Evolutionary conservation across 192 early-diverging fungal species (phyloP).

Genomic region (Backusella tuberculispora): DNA sequence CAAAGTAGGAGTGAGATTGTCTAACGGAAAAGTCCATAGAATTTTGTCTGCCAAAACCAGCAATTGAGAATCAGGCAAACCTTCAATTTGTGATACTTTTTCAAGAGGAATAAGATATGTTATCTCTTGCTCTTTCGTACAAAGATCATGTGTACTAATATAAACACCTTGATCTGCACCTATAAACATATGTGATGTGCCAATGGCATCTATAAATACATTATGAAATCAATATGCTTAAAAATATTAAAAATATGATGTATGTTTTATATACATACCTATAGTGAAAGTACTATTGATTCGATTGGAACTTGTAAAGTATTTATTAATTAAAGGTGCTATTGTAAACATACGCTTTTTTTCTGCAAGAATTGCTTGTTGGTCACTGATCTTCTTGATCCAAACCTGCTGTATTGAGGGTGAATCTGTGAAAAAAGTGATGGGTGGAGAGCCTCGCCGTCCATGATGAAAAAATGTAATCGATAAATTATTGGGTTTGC

Average conservation of each 20-base stretch:
- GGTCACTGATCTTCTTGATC: slow-evolving; percentile 76
- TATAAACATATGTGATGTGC: slow-evolving; percentile 54
- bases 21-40: slow-evolving; percentile 58
- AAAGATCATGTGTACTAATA: slow-evolving; percentile 35
- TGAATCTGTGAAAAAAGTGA: slow-evolving; percentile 75
- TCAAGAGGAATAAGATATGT: slow-evolving; percentile 68
- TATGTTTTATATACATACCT: neutral
- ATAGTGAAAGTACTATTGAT: slow-evolving; percentile 51
- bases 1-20: slow-evolving; percentile 43
- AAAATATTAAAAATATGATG: neutral
- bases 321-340: slow-evolving; percentile 47
- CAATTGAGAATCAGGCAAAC: slow-evolving; percentile 76
- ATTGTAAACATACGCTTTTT: slow-evolving; percentile 55
- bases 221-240: neutral
- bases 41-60: slow-evolving; percentile 83
- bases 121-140: slow-evolving; percentile 13
- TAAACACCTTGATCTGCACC: slow-evolving; percentile 88
- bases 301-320: slow-evolving; percentile 52
- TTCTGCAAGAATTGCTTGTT: slow-evolving; percentile 49
- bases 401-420: slow-evolving; percentile 77
- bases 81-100: slow-evolving; percentile 84
- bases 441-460: slow-evolving; percentile 56
- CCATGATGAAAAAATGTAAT: slow-evolving; percentile 80
- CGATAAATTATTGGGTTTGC: slow-evolving; percentile 49
- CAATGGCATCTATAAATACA: slow-evolving; percentile 41